A percentile compares a stretch with the other conserved stretches of the same genome.
Conservation (phyloP, 805 yeast species). For the Starmerella sp. region DNA sequence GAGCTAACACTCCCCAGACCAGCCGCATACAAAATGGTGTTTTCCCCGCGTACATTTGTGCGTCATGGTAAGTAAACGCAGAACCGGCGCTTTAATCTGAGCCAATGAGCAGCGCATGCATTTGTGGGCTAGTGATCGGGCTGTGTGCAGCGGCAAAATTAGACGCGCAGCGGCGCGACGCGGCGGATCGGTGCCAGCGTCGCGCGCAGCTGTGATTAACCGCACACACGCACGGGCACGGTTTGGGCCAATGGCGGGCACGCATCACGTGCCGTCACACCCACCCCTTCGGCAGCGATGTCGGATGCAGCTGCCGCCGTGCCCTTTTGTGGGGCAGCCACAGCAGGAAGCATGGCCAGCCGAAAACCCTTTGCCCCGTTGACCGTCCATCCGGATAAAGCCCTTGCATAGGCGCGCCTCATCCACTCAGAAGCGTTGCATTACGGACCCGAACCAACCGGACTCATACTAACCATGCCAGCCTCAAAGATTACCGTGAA, state of each 20-base stretch:
- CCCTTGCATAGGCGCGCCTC: neutral
- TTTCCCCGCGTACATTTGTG: slow-evolving; percentile 4
- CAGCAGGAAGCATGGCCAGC: neutral
- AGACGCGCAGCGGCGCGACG: too few relatives aligned
- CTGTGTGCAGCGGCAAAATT: too few relatives aligned
- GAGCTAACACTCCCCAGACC: neutral
- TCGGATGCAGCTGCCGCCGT: too few relatives aligned
- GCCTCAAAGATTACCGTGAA: slow-evolving; percentile 48
- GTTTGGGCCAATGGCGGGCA: too few relatives aligned
- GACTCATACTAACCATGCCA: slow-evolving; percentile 19
- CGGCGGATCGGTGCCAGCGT: too few relatives aligned
- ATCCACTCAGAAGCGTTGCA: neutral
- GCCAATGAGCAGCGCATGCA: neutral
- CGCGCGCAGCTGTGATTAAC: too few relatives aligned
- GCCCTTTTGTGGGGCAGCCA: neutral
- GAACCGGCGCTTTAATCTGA: neutral
- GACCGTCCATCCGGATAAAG: neutral
- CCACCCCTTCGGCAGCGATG: too few relatives aligned
- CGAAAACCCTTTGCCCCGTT: neutral
- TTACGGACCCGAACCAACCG: neutral
- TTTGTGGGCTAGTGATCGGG: neutral
- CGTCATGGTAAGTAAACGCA: slow-evolving; percentile 3
- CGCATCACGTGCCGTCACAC: too few relatives aligned
- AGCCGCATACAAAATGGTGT: neutral
- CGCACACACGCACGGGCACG: too few relatives aligned